Base-by-base conservation (phyloP, 202 grass and related monocot species). In the Digitaria exilis region DNA sequence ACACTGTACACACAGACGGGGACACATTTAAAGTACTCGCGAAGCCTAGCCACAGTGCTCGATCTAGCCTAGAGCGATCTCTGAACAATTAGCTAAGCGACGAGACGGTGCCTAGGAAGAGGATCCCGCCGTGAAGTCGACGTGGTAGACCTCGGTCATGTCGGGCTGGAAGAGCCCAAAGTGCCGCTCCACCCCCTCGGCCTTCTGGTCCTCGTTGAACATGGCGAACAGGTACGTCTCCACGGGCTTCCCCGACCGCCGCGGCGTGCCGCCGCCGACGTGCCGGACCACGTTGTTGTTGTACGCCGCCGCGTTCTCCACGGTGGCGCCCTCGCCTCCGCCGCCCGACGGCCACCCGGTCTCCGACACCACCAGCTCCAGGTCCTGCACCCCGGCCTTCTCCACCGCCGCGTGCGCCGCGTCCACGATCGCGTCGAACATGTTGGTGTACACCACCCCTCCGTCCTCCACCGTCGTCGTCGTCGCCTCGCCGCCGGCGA, bases 141-240 rank as follows among this genome's bases (percentile, higher is more conserved):
- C 89, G 58, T 90, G 96, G 78, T 98, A 93, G 26, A 95, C 92
- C 52, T 91, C 90, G 59, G 6, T 93, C 92, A 95, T 98, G 68
- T 95, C 89, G 37, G 95, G 95, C 63, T 77, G 80, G 84, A 91
- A 95, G 63, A 98, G 45, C 8, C 95, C 95, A 16, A 98, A 98
- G 84, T 98, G 81, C 50, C 88, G 90, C 84, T 98, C 95, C 6
- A 89, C 89, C 60, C 90, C 92, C 37, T 82, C 88, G 11, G 92
- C 39, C 88, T 98, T 98, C 25, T 88, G 73, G 87, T 98, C 89
- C 90, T 98, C 95, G 86, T 98, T 98, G 79, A 98, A 98, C 92
- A 95, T 95, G 46, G 92, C 92, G 88, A 98, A 98, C 35, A 98
- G 73, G 62, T 93, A 98, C 65, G 95, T 93, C 87, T 95, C 92